Base-by-base conservation (phyloP, 257 asterid species). In the Solanum etuberosum region DNA sequence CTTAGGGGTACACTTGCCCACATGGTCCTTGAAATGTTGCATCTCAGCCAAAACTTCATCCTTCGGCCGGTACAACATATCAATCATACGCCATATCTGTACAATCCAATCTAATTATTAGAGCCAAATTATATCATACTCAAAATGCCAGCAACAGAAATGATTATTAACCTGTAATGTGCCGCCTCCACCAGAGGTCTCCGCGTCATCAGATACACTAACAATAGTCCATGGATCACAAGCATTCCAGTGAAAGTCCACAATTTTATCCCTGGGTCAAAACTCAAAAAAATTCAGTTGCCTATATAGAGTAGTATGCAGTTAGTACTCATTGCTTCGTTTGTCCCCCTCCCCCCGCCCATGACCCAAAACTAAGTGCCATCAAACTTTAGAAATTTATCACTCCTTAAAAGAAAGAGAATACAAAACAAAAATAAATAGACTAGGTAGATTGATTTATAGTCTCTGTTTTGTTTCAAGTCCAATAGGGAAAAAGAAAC, bases 61-160 rank as follows among this genome's bases (percentile, higher is more conserved):
- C 92, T 91, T 93, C 2, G 98, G 98, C 91, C 99, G 91, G 91
- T 96, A 95, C 48, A 96, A 86, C 80, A 96, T 92, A 94, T 96
- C 99, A 0, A 92, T 93, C 98, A 96, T 96, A 1, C 99, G 98
- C 99, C 99, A 96, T 90, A 96, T 88, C 99, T 95, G 94, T 92
- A 90, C 78, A 85, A 35, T 88, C 48, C 77, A 46, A 70, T 70
- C 40, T 13, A 67, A 85, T 9, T 6, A 72, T 51, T 31, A 29
- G 88, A 59, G 32, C 21, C 88, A 32, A 42, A 85, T 67, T 10
- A 43, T 43, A 70, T 48, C 20, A 29, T 37, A 68, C 31, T n/a
- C 11, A 54, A 70, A 43, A 85, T 23, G 16, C 9, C 51, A 34
- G 46, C 76, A 85, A 85, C 51, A 11, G 16, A 38, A 40, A 68